Percentiles rank a stretch among this genome's conserved stretches.
These are phyloP conservation scores for Vigna hirtella DNA, from an alignment of 306 rosid species.

Conservation along the genomic window DNA sequence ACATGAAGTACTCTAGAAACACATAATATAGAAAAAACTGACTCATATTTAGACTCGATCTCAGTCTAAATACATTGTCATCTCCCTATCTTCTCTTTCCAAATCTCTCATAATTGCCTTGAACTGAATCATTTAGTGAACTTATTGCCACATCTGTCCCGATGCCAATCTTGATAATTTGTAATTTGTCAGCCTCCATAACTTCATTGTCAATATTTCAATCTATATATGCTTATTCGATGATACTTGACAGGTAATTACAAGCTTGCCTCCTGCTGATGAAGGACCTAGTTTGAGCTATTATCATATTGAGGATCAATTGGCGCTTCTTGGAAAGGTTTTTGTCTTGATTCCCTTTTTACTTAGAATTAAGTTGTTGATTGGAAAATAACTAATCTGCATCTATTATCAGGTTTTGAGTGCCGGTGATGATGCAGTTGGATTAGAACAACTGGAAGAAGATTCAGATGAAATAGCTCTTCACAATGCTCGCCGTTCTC, in stretches of 20 bases:
- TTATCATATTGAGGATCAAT: conserved; percentile 76
- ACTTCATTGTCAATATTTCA: conserved; percentile 31
- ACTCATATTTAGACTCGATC: conserved; percentile 26
- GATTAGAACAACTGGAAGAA: conserved; percentile 91
- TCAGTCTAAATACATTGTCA: background rate
- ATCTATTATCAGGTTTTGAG: conserved; percentile 68
- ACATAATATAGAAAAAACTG: conserved; percentile 26
- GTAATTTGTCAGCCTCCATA: conserved; percentile 26
- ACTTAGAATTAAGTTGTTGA: conserved; percentile 25
- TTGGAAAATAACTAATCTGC: conserved; percentile 36
- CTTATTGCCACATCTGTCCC: conserved; percentile 2
- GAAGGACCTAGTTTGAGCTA: conserved; percentile 78
- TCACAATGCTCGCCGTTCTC: conserved; percentile 66
- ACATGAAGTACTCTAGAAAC: conserved; percentile 6
- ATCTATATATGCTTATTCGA: conserved; percentile 22
- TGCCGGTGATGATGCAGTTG: conserved; percentile 91
- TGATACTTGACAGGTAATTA: conserved; percentile 74
- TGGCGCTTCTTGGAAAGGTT: conserved; percentile 90
- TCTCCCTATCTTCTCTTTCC: conserved; percentile 7
- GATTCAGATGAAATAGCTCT: conserved; percentile 91
- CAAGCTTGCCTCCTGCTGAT: conserved; percentile 95
- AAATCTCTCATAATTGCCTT: conserved; percentile 20
- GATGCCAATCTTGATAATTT: conserved; percentile 29
- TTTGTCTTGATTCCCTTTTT: conserved; percentile 31
- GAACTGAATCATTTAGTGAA: conserved; percentile 19